These are phyloP conservation scores for Paxillus rubicundulus DNA, from an alignment of 768 basidiomycete species.

Conservation along the genomic window DNA sequence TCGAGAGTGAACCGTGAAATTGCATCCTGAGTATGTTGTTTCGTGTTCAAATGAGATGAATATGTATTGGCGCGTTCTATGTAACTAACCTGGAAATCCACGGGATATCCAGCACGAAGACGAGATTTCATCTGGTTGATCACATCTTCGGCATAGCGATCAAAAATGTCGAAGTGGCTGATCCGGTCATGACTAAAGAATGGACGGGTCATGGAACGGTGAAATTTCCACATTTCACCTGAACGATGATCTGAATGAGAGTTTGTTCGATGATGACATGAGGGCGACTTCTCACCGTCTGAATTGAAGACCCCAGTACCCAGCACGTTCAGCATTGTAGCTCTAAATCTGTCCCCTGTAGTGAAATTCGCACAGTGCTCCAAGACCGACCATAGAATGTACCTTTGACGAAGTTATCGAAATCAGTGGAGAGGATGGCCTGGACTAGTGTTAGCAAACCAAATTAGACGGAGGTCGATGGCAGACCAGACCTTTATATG, in stretches of 20 bases:
- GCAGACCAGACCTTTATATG: conserved; percentile 43
- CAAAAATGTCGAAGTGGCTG: conserved; percentile 59
- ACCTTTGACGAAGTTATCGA: conserved; percentile 62
- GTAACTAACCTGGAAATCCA: conserved; percentile 54
- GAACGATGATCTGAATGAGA: conserved; percentile 14
- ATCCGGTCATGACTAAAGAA: conserved; percentile 62
- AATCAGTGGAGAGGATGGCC: conserved; percentile 54
- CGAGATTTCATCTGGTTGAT: conserved; percentile 42
- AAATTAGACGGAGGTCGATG: not conserved
- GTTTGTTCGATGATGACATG: not conserved
- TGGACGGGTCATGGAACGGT: conserved; percentile 62
- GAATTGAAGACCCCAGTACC: conserved; percentile 71
- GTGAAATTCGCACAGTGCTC: not conserved
- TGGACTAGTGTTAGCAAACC: conserved; percentile 3
- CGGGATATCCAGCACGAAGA: conserved; percentile 37
- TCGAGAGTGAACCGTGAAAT: conserved; percentile 66
- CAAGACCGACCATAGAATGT: not conserved
- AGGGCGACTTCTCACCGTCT: conserved; percentile 42
- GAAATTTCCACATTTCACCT: conserved; percentile 59
- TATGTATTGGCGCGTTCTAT: not conserved
- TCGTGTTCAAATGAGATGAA: not conserved
- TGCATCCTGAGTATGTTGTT: conserved; percentile 40
- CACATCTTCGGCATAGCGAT: conserved; percentile 47
- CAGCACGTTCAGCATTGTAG: conserved; percentile 45
- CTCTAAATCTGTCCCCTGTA: conserved; percentile 36